These are phyloP conservation scores for Trapa incisa DNA, from an alignment of 345 rosid genomes.

Conservation along the genomic window DNA sequence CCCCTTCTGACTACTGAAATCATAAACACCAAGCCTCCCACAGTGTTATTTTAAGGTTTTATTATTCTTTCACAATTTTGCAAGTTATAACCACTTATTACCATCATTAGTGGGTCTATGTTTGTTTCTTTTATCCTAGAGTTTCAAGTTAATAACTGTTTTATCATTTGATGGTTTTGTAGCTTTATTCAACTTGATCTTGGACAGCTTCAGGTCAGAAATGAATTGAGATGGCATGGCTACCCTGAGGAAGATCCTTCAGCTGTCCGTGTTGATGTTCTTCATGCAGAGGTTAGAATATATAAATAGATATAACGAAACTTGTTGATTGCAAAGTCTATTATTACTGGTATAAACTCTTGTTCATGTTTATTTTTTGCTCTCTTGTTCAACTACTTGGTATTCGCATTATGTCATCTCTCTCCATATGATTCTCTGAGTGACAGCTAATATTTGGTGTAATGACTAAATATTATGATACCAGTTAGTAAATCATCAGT, in stretches of 20 bases:
- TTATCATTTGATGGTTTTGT: slow-evolving; percentile 20
- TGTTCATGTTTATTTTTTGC: not conserved
- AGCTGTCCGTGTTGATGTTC: slow-evolving; percentile 88
- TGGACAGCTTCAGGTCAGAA: slow-evolving; percentile 76
- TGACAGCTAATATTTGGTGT: not conserved
- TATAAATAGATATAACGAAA: not conserved
- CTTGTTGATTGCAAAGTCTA: not conserved
- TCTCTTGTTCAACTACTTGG: not conserved
- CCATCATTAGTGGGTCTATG: not conserved
- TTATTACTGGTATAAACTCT: not conserved
- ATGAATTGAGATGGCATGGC: slow-evolving; percentile 95
- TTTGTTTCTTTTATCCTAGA: not conserved
- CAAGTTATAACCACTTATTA: not conserved
- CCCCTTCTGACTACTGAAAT: not conserved
- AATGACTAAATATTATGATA: not conserved
- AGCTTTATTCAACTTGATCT: slow-evolving; percentile 93
- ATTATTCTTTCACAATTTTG: not conserved
- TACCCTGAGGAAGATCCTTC: slow-evolving; percentile 71
- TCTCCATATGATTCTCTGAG: not conserved
- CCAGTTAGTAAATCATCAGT: not conserved
- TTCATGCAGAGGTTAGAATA: slow-evolving; percentile 73
- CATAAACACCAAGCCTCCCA: not conserved
- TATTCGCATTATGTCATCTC: not conserved
- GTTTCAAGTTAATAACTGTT: slow-evolving; percentile 1
- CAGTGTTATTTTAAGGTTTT: not conserved